Percentiles rank a stretch among this genome's conserved stretches.
Conservation (phyloP, 192 early-diverging fungal species). For the Dissophora globulifera region DNA sequence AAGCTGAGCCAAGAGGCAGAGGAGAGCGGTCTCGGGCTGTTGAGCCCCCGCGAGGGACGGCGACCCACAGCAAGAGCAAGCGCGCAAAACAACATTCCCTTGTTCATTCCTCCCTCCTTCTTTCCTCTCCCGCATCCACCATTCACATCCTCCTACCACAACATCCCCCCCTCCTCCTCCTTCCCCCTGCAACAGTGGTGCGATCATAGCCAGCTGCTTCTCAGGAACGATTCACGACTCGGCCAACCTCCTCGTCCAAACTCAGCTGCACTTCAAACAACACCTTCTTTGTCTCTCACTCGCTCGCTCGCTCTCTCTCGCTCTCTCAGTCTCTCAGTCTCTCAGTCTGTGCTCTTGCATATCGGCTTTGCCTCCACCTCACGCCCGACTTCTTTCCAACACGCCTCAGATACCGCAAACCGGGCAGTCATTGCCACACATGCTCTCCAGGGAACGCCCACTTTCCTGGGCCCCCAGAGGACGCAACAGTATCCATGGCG, state of each 20-base stretch:
- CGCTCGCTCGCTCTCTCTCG: background rate
- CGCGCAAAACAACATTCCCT: too few relatives aligned
- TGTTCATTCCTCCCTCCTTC: background rate
- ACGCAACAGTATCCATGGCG: conserved; percentile 34
- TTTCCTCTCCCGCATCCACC: background rate
- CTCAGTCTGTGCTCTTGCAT: background rate
- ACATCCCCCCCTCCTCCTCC: background rate
- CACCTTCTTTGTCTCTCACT: too few relatives aligned
- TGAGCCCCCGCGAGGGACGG: too few relatives aligned
- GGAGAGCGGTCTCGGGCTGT: too few relatives aligned
- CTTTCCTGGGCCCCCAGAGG: conserved; percentile 3
- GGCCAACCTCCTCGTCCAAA: too few relatives aligned
- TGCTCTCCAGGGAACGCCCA: conserved; percentile 25
- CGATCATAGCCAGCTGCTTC: too few relatives aligned
- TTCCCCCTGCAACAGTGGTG: too few relatives aligned
- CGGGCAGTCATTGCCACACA: background rate
- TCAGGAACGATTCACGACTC: too few relatives aligned
- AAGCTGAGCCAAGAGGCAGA: too few relatives aligned
- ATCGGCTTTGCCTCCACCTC: background rate
- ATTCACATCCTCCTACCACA: background rate
- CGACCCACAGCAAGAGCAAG: too few relatives aligned
- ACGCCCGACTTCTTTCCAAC: background rate
- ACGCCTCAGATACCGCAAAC: background rate
- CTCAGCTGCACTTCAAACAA: too few relatives aligned
- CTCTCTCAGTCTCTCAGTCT: background rate